A percentile compares a stretch with the other conserved stretches of the same genome.
phyloP scores from a whole-genome alignment of 208 protist species.

The Endotrypanum monterogeii region DNA sequence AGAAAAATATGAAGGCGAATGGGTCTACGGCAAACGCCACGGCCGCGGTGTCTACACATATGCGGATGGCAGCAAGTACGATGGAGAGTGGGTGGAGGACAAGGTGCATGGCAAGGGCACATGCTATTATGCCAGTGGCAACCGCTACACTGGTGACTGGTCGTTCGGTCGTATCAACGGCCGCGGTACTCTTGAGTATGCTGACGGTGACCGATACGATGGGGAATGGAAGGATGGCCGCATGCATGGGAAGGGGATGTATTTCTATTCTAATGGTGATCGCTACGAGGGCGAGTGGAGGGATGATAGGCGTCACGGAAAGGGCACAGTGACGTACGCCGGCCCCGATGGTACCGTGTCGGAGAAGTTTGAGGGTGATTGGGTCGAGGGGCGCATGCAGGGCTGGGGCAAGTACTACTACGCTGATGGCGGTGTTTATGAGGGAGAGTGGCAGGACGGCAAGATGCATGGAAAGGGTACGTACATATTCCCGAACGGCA shows the following conservation, averaged over 20 bases:
- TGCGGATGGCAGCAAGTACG: conserved; percentile 92
- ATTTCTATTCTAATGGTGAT: conserved; percentile 91
- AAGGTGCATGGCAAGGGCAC: conserved; percentile 94
- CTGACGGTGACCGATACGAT: conserved; percentile 93
- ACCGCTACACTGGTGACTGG: conserved; percentile 91
- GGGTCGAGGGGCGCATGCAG: conserved; percentile 94
- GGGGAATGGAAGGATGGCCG: conserved; percentile 94
- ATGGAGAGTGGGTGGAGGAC: conserved; percentile 95
- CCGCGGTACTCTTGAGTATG: conserved; percentile 84
- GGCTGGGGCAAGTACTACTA: conserved; percentile 95
- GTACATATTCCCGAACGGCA: conserved; percentile 94
- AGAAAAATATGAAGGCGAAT: conserved; percentile 94
- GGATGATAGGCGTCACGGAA: conserved; percentile 93
- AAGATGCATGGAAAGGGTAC: conserved; percentile 93
- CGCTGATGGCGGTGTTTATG: conserved; percentile 92
- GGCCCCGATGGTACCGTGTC: conserved; percentile 91
- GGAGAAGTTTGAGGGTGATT: conserved; percentile 95
- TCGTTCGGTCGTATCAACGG: conserved; percentile 93
- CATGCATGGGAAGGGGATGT: conserved; percentile 92
- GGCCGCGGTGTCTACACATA: conserved; percentile 93
- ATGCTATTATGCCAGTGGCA: conserved; percentile 90
- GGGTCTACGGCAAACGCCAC: conserved; percentile 94
- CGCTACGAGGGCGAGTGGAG: conserved; percentile 94
- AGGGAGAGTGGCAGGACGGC: conserved; percentile 91
- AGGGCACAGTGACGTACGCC: conserved; percentile 89